phyloP scores from a whole-genome alignment of 1,284 basidiomycete genomes.

The Vanrija humicola region DNA sequence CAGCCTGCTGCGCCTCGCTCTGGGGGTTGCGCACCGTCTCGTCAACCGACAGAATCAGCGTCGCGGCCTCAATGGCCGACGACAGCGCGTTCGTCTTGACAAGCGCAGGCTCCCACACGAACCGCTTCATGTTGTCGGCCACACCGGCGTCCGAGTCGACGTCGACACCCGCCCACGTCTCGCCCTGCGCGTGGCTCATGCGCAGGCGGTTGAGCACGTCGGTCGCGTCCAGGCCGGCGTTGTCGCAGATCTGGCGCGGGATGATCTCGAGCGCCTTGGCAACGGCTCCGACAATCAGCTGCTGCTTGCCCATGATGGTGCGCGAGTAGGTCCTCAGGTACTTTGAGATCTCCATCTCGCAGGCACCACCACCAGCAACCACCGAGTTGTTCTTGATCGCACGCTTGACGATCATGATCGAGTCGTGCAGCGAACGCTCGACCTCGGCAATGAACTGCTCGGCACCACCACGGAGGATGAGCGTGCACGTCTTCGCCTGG shows the following conservation, averaged over 20 bases:
- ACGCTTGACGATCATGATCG: slow-evolving; percentile 98
- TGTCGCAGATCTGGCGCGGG: slow-evolving; percentile 96
- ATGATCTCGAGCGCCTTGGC: slow-evolving; percentile 97
- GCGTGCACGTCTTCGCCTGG: slow-evolving; percentile 96
- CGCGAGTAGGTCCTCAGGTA: slow-evolving; percentile 85
- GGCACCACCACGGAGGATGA: slow-evolving; percentile 91
- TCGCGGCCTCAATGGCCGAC: slow-evolving; percentile 93
- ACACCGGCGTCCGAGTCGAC: slow-evolving; percentile 84
- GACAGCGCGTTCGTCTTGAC: slow-evolving; percentile 94
- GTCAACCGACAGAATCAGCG: slow-evolving; percentile 88
- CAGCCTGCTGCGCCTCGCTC: slow-evolving; percentile 64
- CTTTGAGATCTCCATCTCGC: slow-evolving; percentile 98
- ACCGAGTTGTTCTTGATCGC: slow-evolving; percentile 94
- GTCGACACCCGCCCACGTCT: slow-evolving; percentile 89
- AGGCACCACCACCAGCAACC: slow-evolving; percentile 95
- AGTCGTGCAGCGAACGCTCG: slow-evolving; percentile 94
- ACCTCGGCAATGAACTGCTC: slow-evolving; percentile 99
- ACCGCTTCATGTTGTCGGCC: slow-evolving; percentile 91
- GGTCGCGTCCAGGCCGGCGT: slow-evolving; percentile 96
- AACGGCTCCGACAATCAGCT: slow-evolving; percentile 91
- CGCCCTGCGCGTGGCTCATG: slow-evolving; percentile 87
- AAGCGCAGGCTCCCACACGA: slow-evolving; percentile 96
- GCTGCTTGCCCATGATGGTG: slow-evolving; percentile 92
- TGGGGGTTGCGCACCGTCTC: slow-evolving; percentile 92
- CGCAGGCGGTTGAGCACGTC: slow-evolving; percentile 96